Evolutionary conservation across 768 basidiomycete genomes (phyloP).

Genomic region (Boletus insuetus): DNA sequence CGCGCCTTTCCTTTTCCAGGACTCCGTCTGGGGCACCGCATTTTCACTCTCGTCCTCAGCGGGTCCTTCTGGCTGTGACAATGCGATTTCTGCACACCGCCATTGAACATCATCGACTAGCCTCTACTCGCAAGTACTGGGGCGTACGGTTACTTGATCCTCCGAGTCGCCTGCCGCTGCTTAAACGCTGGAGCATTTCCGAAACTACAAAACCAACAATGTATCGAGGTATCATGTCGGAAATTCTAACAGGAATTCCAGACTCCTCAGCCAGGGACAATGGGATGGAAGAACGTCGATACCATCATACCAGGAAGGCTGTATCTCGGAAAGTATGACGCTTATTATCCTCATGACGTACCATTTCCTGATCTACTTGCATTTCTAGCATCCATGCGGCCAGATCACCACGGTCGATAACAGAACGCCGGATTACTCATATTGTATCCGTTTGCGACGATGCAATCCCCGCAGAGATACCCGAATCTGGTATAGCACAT

Average conservation of each 20-base stretch:
- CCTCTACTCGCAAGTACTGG: constrained; percentile 21
- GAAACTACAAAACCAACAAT: constrained; percentile 37
- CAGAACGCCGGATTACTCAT: constrained; percentile 75
- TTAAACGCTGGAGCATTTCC: constrained; percentile 17
- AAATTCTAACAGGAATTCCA: constrained; percentile 31
- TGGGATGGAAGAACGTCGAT: constrained; percentile 66
- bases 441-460: constrained; percentile 77
- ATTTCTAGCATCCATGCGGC: constrained; percentile 62
- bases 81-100: constrained; percentile 33
- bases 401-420: constrained; percentile 64
- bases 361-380: constrained; percentile 45
- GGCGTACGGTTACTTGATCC: constrained; percentile 30
- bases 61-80: constrained; percentile 32
- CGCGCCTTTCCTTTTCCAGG: constrained; percentile 30
- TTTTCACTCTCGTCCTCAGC: constrained; percentile 25
- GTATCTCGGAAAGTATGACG: constrained; percentile 72
- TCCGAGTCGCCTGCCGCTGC: constrained; percentile 29
- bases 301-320: constrained; percentile 61
- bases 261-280: constrained; percentile 22
- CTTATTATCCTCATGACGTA: constrained; percentile 18
- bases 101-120: constrained; percentile 20
- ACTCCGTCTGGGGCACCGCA: constrained; percentile 30
- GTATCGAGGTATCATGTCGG: constrained; percentile 15
- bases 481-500: constrained; percentile 67
- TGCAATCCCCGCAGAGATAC: constrained; percentile 65